These are phyloP conservation scores for Sporobolomyces pararoseus DNA, from an alignment of 768 basidiomycete genomes.

Conservation along the genomic window DNA sequence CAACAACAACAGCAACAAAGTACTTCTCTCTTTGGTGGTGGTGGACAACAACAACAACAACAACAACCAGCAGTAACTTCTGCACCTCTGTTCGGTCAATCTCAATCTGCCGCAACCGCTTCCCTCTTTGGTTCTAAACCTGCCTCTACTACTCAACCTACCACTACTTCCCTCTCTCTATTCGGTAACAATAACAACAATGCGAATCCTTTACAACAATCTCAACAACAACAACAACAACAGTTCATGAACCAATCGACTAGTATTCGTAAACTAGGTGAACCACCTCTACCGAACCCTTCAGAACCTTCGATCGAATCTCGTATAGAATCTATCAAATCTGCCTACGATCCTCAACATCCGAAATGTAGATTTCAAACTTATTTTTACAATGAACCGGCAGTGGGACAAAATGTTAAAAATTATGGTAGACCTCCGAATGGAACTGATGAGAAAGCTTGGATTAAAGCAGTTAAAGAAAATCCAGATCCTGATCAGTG, in stretches of 20 bases:
- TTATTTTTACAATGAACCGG: constrained; percentile 76
- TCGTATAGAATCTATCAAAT: constrained; percentile 63
- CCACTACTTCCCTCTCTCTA: constrained; percentile 49
- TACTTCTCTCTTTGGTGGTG: background rate
- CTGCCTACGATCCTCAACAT: constrained; percentile 68
- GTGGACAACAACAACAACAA: constrained; percentile 44
- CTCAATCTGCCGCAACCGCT: constrained; percentile 27
- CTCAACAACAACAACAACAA: constrained; percentile 28
- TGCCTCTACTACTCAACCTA: constrained; percentile 39
- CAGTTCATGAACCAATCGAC: constrained; percentile 46
- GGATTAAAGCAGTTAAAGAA: constrained; percentile 73
- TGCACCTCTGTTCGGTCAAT: constrained; percentile 46
- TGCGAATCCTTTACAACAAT: background rate
- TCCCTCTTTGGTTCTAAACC: constrained; percentile 39
- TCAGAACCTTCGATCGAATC: constrained; percentile 60
- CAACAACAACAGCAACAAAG: constrained; percentile 20
- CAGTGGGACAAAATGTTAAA: constrained; percentile 64
- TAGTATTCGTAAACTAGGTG: constrained; percentile 53
- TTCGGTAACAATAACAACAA: constrained; percentile 33
- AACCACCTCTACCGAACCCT: constrained; percentile 51
- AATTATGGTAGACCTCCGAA: constrained; percentile 70
- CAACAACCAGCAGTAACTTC: constrained; percentile 44
- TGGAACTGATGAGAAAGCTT: constrained; percentile 65
- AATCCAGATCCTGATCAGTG: constrained; percentile 79
- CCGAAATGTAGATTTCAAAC: constrained; percentile 78